Evolutionary conservation across 371 early-diverging fungal genomes (phyloP), one percentile per base, ranked within the genome.

Genomic region (Mortierella sp.): DNA sequence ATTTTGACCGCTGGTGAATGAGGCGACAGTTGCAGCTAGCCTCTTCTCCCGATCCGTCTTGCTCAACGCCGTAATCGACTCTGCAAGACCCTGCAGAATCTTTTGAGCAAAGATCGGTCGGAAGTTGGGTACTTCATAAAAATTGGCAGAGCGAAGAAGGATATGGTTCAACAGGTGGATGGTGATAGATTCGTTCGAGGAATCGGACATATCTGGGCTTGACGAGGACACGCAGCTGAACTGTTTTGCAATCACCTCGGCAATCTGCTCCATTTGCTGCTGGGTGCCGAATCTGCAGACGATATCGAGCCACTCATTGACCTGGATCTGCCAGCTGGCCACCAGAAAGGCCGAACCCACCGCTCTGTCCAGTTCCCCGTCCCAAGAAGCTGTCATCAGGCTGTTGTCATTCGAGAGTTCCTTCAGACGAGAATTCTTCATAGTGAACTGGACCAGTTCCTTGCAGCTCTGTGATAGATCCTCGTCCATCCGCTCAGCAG

Each of bases 251-350:
- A 79, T 81, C 14, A 69, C 75, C 24, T 81, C 80, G 9, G 42
- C 73, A n/a, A 62, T 59, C 17, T 60, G 24, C 15, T 57, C 61
- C 63, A 68, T 49, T 39, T 46, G 42, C 34, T 70, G 47, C 17
- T 39, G 19, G 14, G 65, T 61, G 2, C 65, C 68, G 23, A 80
- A 71, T 30, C 63, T 57, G 41, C 73, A 75, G 12, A 83, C 58
- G 28, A 81, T 63, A 37, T 83, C 86, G 51, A 87, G 79, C 88
- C 88, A 87, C 56, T 87, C 86, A 53, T 85, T 85, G 0, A 81
- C 72, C 7, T 86, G 59, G 21, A 85, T 62, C 54, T 87, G 85
- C 84, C 85, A 87, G 34, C 81, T 82, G 2, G 84, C 88, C 41
- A 86, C 69, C 37, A 80, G 66, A 8, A 81, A 79, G 6, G 48